A percentile compares a stretch with the other conserved stretches of the same genome.
Evolutionary conservation across 2,329 filamentous ascomycete genomes (phyloP).

Genomic region (Sclerotinia borealis): DNA sequence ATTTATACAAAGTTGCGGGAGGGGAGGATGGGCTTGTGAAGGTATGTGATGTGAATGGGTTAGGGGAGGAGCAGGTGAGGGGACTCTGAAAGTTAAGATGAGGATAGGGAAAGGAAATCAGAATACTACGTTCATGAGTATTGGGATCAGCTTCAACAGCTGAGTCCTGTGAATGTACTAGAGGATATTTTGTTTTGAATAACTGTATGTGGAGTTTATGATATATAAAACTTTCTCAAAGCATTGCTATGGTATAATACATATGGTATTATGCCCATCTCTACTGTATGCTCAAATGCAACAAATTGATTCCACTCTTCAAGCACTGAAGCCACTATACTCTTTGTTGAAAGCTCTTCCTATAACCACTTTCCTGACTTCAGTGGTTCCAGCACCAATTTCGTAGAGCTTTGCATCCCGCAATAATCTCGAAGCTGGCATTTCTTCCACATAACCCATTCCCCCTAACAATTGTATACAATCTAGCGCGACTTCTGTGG

Average conservation of each 20-base stretch:
- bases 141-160: background rate
- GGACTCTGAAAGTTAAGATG: background rate
- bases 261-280: background rate
- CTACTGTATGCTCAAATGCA: background rate
- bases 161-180: background rate
- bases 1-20: constrained; percentile 6
- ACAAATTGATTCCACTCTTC: background rate
- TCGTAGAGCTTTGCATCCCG: constrained; percentile 80
- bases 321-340: constrained; percentile 22
- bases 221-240: background rate
- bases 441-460: constrained; percentile 94
- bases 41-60: background rate
- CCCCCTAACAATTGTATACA: constrained; percentile 89
- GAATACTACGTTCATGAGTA: background rate
- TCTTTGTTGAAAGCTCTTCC: constrained; percentile 43
- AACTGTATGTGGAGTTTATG: background rate
- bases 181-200: background rate
- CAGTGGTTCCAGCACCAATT: constrained; percentile 93
- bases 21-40: constrained; percentile 6
- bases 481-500: constrained; percentile 80
- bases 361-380: constrained; percentile 91
- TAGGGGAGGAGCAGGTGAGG: background rate
- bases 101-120: background rate
- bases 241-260: constrained; percentile 5
- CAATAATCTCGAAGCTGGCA: constrained; percentile 79